A percentile compares a stretch with the other conserved stretches of the same genome.
These are phyloP conservation scores for Linderina pennispora DNA, from an alignment of 192 early-diverging fungal genomes.

Conservation along the genomic window DNA sequence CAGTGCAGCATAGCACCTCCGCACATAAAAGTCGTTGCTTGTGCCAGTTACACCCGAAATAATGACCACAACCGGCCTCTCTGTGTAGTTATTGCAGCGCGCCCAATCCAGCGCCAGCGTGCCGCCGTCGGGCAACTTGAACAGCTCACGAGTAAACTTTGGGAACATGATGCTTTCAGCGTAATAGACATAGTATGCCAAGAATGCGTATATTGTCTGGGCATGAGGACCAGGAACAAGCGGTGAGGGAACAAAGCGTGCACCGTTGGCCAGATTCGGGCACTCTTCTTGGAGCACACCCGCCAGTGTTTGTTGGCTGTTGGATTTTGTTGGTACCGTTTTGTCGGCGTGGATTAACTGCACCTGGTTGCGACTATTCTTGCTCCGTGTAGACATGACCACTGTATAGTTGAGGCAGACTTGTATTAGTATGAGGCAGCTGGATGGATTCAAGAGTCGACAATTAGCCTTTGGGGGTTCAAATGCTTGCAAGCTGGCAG, in stretches of 20 bases:
- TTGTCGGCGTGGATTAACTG: conserved; percentile 23
- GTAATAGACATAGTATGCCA: conserved; percentile 45
- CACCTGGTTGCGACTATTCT: conserved; percentile 13
- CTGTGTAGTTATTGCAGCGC: conserved; percentile 45
- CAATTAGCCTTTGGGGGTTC: too few species aligned
- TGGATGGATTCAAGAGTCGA: conserved; percentile 3
- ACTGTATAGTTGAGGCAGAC: too few species aligned
- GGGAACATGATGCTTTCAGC: conserved; percentile 28
- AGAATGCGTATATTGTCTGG: conserved; percentile 58
- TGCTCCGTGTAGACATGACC: too few species aligned
- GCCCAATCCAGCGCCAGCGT: conserved; percentile 83
- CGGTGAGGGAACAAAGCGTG: conserved; percentile 59
- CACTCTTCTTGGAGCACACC: conserved; percentile 39
- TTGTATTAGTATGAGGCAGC: too few species aligned
- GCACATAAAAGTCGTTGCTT: conserved; percentile 86
- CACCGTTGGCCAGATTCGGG: conserved; percentile 47
- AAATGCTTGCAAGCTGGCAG: too few species aligned
- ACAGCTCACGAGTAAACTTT: conserved; percentile 46
- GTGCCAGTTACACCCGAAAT: conserved; percentile 91
- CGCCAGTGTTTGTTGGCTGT: conserved; percentile 8
- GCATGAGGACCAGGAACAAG: conserved; percentile 73
- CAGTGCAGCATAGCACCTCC: conserved; percentile 61
- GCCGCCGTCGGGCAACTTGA: conserved; percentile 81
- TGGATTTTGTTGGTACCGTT: conserved; percentile 4
- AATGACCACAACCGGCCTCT: conserved; percentile 71